Conservation (phyloP, 768 basidiomycete genomes). For the Coprinopsis cinerea region DNA sequence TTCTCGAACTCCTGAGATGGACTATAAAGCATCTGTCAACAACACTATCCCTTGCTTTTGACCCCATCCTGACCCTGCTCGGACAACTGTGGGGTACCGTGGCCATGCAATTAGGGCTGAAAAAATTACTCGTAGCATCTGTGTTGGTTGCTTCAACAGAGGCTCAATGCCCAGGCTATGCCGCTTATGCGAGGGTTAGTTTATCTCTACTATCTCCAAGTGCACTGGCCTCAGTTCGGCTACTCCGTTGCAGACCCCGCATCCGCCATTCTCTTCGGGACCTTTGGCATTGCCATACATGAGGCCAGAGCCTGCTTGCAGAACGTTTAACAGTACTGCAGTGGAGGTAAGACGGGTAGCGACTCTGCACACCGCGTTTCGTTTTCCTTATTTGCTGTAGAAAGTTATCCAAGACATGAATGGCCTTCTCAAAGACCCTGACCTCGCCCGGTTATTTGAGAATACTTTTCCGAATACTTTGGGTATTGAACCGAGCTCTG, state of each 20-base stretch:
- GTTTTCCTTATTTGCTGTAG: background rate
- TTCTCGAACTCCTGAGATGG: slow-evolving; percentile 1
- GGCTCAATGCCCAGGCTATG: slow-evolving; percentile 58
- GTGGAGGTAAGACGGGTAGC: slow-evolving; percentile 51
- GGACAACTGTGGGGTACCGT: background rate
- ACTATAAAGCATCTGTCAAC: background rate
- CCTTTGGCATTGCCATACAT: slow-evolving; percentile 63
- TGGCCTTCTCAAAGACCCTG: slow-evolving; percentile 63
- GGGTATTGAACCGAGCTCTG: slow-evolving; percentile 32
- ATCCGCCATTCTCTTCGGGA: slow-evolving; percentile 55
- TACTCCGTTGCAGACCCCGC: slow-evolving; percentile 38
- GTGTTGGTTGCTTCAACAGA: slow-evolving; percentile 20
- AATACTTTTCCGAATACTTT: slow-evolving; percentile 82
- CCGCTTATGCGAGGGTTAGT: slow-evolving; percentile 48
- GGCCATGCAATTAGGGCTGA: slow-evolving; percentile 10
- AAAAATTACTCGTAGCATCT: slow-evolving; percentile 14
- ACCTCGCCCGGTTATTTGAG: slow-evolving; percentile 72
- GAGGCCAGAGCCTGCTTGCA: slow-evolving; percentile 61
- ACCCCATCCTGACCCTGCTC: background rate
- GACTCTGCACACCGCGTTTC: background rate
- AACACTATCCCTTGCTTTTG: background rate
- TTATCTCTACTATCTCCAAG: background rate
- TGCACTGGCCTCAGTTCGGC: slow-evolving; percentile 4
- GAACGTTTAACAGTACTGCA: slow-evolving; percentile 70
- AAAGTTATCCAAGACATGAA: slow-evolving; percentile 69